phyloP scores from a whole-genome alignment of 345 rosid genomes.

The Syzygium grande region DNA sequence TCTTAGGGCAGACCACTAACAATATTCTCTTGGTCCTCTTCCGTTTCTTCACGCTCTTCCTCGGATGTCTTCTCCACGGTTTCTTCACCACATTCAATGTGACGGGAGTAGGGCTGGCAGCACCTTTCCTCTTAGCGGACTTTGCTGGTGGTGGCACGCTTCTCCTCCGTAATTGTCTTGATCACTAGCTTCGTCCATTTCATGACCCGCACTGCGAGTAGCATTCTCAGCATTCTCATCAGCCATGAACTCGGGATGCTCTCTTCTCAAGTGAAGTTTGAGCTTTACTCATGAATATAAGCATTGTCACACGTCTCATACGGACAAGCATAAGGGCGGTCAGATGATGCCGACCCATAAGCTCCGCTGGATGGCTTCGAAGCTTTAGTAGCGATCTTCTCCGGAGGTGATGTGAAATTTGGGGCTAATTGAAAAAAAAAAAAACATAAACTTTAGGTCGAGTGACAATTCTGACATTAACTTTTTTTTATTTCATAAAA shows the following conservation, averaged over 20 bases:
- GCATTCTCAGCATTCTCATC: slow-evolving; percentile 66
- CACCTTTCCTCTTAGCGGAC: slow-evolving; percentile 41
- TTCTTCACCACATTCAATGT: slow-evolving; percentile 36
- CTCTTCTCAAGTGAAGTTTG: slow-evolving; percentile 86
- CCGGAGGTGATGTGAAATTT: slow-evolving; percentile 27
- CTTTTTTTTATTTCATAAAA: no score
- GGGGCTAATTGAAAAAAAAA: no score
- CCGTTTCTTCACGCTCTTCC: slow-evolving; percentile 89
- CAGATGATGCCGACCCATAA: slow-evolving; percentile 60
- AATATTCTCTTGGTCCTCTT: slow-evolving; percentile 81
- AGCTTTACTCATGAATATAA: slow-evolving; percentile 97
- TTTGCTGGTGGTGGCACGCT: slow-evolving; percentile 63
- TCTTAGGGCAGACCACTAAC: no score
- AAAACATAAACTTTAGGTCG: no score
- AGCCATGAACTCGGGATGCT: slow-evolving; percentile 74
- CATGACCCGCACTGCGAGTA: slow-evolving; percentile 41
- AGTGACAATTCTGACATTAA: no score
- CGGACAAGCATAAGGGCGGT: slow-evolving; percentile 90
- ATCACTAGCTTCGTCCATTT: slow-evolving; percentile 79
- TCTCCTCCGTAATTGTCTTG: slow-evolving; percentile 60
- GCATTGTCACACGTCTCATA: slow-evolving; percentile 90
- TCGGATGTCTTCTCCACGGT: slow-evolving; percentile 60
- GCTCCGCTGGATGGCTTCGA: slow-evolving; percentile 47
- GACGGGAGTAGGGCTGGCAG: slow-evolving; percentile 49
- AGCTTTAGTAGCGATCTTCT: slow-evolving; percentile 53